Conservation (phyloP, 2,329 filamentous ascomycete genomes). For the Alternaria sp. region DNA sequence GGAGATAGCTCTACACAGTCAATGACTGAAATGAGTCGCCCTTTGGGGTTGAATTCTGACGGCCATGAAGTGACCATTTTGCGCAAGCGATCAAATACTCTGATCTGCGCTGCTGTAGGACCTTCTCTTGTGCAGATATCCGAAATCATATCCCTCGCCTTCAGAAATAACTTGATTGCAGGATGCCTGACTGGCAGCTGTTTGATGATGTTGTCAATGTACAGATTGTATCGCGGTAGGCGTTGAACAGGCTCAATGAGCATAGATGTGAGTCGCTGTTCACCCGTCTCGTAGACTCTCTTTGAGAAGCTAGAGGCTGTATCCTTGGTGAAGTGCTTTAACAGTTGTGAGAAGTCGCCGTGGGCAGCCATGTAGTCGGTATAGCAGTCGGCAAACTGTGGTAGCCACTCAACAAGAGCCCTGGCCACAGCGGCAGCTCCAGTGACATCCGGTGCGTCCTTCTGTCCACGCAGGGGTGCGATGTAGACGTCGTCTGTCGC, state of each 20-base stretch:
- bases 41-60: slow-evolving; percentile 71
- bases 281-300: slow-evolving; percentile 81
- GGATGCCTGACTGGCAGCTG: slow-evolving; percentile 87
- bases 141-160: slow-evolving; percentile 90
- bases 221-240: slow-evolving; percentile 89
- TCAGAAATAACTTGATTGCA: slow-evolving; percentile 81
- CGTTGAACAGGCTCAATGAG: slow-evolving; percentile 97
- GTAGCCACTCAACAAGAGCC: slow-evolving; percentile 88
- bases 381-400: slow-evolving; percentile 89
- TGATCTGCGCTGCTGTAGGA: slow-evolving; percentile 72
- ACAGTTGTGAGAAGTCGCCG: slow-evolving; percentile 81
- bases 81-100: slow-evolving; percentile 75
- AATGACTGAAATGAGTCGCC: slow-evolving; percentile 80
- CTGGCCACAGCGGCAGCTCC: slow-evolving; percentile 81
- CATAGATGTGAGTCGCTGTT: slow-evolving; percentile 88
- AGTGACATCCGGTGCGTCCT: slow-evolving; percentile 70
- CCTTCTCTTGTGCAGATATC: slow-evolving; percentile 95
- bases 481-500: slow-evolving; percentile 53
- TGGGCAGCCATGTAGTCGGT: slow-evolving; percentile 92
- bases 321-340: slow-evolving; percentile 78
- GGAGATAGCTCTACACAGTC: slow-evolving; percentile 80
- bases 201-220: slow-evolving; percentile 93
- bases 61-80: slow-evolving; percentile 83
- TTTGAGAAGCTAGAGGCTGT: slow-evolving; percentile 83
- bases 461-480: slow-evolving; percentile 46